Conservation (phyloP, 116 monocot genomes). For the Iris pallida region DNA sequence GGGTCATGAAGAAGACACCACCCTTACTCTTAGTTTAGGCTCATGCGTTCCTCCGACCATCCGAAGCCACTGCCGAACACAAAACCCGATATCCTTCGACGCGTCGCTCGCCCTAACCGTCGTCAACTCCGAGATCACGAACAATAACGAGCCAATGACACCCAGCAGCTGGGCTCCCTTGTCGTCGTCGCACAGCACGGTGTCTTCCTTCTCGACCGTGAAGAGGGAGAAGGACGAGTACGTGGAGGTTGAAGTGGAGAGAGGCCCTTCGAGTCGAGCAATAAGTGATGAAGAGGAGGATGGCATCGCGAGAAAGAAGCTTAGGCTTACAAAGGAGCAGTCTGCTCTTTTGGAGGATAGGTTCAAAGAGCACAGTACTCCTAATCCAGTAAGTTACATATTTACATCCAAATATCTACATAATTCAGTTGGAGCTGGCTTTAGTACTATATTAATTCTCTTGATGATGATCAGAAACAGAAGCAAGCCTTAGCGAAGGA, state of each 20-base stretch:
- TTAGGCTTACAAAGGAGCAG: constrained; percentile 88
- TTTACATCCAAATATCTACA: too few relatives aligned
- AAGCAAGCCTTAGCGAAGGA: constrained; percentile 73
- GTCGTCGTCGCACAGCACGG: too few relatives aligned
- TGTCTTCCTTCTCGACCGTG: constrained; percentile 15
- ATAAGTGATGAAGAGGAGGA: constrained; percentile 56
- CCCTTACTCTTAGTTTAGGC: constrained; percentile 34
- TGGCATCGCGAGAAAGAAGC: constrained; percentile 69
- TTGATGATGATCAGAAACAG: constrained; percentile 50
- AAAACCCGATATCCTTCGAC: constrained; percentile 2
- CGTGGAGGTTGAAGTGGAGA: constrained; percentile 30
- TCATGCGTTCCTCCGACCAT: not conserved
- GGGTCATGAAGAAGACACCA: constrained; percentile 18
- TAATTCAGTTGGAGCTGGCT: not conserved
- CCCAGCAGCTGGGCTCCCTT: too few relatives aligned
- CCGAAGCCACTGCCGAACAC: not conserved
- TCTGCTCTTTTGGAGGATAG: constrained; percentile 77
- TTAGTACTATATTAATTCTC: too few relatives aligned
- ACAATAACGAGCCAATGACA: not conserved
- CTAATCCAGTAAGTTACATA: constrained; percentile 56
- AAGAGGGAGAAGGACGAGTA: constrained; percentile 43
- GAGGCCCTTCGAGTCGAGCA: constrained; percentile 16
- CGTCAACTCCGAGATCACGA: constrained; percentile 6
- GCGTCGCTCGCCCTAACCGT: constrained; percentile 40
- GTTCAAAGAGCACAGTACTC: constrained; percentile 88